Evolutionary conservation across 768 basidiomycete species (phyloP), one percentile per base, ranked within the genome.

Genomic region (Leccinellum luteum): DNA sequence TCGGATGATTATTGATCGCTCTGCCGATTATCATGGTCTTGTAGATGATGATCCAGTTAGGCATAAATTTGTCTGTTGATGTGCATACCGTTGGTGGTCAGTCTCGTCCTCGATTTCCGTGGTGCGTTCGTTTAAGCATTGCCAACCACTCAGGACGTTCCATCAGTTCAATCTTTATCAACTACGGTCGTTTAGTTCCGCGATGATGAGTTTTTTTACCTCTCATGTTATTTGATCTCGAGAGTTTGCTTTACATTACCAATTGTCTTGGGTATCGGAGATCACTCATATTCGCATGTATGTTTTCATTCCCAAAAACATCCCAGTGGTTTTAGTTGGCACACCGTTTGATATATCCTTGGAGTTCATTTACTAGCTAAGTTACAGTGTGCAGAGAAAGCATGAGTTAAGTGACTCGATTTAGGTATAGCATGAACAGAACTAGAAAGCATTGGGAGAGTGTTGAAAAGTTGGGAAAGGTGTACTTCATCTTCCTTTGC

Each of bases 1-100:
- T 75, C 77, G 23, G 81, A 81, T 59, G 83, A 80, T 62, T 81
- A 83, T 34, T 83, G 59, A 75, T 62, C 67, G 23, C 49, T 54
- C 49, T 48, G 28, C 14, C 43, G 27, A 51, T 48, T 59, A 45
- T 51, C 47, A 41, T 32, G 28, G 51, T 30, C 32, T 60, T 63
- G 68, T 73, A 72, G 44, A 67, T 66, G 49, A 66, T 60, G 58
- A 60, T 31, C 51, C 57, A 48, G 48, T 52, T 60, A 32, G 47
- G 51, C 62, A 68, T 49, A 63, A 55, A 52, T 25, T 55, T 70
- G 61, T 64, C 52, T 71, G 61, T 61, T 52, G 44, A 48, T 69
- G 64, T 64, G 60, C 61, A 64, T 67, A 60, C n/a, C 35, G 21
- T 61, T 27, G 57, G 56, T 64, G 66, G 68, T 60, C 25, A 50